phyloP scores from a whole-genome alignment of 495 filamentous ascomycete species.

The Neurospora cerealis region DNA sequence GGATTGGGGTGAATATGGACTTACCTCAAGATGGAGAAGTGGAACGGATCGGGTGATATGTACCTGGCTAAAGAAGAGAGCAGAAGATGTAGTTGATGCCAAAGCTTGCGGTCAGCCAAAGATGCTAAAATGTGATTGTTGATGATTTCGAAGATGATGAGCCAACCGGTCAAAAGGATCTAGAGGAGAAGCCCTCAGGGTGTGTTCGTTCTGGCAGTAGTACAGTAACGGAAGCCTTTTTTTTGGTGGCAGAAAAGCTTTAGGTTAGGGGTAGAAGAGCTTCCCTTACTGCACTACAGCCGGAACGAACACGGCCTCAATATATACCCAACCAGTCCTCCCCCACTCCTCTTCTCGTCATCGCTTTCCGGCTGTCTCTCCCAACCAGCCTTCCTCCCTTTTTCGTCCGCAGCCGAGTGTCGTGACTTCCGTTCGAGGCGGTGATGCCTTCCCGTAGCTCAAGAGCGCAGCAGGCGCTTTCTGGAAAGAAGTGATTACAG shows the following conservation, averaged over 20 bases:
- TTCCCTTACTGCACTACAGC: no score
- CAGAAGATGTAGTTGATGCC: no score
- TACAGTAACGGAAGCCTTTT: no score
- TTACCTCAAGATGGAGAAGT: background rate
- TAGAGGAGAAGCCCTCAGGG: background rate
- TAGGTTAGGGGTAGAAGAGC: no score
- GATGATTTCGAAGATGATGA: no score
- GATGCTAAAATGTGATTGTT: no score
- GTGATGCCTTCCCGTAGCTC: background rate
- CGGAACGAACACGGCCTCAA: background rate
- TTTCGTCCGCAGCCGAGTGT: background rate
- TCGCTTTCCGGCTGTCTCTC: background rate
- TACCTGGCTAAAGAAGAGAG: no score
- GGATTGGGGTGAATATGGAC: background rate
- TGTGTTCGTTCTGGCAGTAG: background rate
- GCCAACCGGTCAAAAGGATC: no score
- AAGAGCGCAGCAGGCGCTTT: background rate
- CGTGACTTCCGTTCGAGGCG: background rate
- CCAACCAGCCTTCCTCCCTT: background rate
- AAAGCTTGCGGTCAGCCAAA: no score
- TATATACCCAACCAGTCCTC: background rate
- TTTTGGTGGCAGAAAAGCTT: no score
- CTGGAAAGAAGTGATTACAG: background rate
- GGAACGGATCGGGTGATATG: background rate
- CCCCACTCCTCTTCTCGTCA: background rate